A percentile compares a stretch with the other conserved stretches of the same genome.
These are phyloP conservation scores for Solanum okadae DNA, from an alignment of 257 asterid species.

Conservation along the genomic window DNA sequence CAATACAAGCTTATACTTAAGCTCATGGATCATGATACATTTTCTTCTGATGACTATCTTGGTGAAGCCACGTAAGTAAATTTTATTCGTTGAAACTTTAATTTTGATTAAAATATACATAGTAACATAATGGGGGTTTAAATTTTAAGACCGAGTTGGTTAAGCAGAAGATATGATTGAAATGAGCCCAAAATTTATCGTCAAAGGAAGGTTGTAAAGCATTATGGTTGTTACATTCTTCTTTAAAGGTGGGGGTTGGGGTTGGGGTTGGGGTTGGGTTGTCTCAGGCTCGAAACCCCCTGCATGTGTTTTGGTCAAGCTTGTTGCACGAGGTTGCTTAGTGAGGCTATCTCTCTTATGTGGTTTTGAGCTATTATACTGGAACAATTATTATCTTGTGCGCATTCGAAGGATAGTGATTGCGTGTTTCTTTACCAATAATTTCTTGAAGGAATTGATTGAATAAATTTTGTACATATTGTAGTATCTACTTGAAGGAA, in stretches of 20 bases:
- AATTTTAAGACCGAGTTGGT: neutral
- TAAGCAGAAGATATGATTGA: constrained; percentile 55
- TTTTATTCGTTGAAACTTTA: neutral
- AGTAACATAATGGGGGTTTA: neutral
- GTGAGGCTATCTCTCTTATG: neutral
- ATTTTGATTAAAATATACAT: neutral
- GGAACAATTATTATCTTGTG: accelerated
- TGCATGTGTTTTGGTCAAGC: neutral
- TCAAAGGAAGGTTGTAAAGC: constrained; percentile 63
- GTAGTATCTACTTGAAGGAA: constrained; percentile 55
- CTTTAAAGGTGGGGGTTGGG: constrained; percentile 20
- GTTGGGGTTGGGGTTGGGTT: neutral
- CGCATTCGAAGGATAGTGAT: accelerated
- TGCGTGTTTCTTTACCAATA: neutral
- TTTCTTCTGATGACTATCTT: constrained; percentile 40
- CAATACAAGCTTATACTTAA: constrained; percentile 38
- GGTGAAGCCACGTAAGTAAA: constrained; percentile 48
- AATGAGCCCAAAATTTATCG: constrained; percentile 79
- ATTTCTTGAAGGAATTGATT: too few relatives aligned
- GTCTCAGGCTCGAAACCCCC: neutral
- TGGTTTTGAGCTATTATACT: neutral
- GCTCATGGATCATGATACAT: constrained; percentile 47
- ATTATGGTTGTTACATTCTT: constrained; percentile 51
- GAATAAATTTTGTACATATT: neutral
- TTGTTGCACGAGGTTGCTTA: neutral